Percentiles rank a stretch among this genome's conserved stretches.
Evolutionary conservation across 2,329 filamentous ascomycete species (phyloP).

Genomic region (Aspergillus pseudotamarii): DNA sequence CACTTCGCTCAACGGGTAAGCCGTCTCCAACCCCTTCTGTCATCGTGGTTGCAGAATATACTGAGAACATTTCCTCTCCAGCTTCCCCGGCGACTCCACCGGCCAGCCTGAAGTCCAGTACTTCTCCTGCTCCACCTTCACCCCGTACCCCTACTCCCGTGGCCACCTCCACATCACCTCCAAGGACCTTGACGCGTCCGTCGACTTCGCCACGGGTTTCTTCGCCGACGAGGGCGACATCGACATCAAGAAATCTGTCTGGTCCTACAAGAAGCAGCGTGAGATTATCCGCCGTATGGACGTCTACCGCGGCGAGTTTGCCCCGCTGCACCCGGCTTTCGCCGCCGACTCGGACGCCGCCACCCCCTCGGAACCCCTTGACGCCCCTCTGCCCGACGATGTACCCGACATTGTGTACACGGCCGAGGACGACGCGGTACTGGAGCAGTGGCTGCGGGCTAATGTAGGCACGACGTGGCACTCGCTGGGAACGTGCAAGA

Average conservation of each 20-base stretch:
- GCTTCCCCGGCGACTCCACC: background rate
- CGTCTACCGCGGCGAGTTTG: conserved; percentile 3
- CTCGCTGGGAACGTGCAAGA: conserved; percentile 1
- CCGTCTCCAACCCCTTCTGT: no score
- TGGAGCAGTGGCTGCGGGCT: conserved; percentile 7
- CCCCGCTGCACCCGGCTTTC: background rate
- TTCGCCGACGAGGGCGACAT: no score
- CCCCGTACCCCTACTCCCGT: conserved; percentile 6
- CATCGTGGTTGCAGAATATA: no score
- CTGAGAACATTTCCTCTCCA: no score
- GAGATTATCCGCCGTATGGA: conserved; percentile 8
- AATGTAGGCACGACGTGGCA: conserved; percentile 6
- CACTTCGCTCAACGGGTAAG: background rate
- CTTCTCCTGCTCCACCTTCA: background rate
- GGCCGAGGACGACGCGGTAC: conserved; percentile 4
- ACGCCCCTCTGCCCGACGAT: no score
- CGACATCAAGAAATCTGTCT: conserved; percentile 1
- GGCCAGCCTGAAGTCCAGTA: background rate
- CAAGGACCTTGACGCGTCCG: background rate
- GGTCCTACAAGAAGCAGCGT: conserved; percentile 6
- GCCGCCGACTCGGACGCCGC: background rate
- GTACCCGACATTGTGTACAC: background rate
- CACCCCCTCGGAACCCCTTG: no score
- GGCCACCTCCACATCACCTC: conserved; percentile 6
- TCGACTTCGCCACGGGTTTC: no score